These are phyloP conservation scores for Macrolepiota dolichaula DNA, from an alignment of 768 basidiomycete species.

Conservation along the genomic window DNA sequence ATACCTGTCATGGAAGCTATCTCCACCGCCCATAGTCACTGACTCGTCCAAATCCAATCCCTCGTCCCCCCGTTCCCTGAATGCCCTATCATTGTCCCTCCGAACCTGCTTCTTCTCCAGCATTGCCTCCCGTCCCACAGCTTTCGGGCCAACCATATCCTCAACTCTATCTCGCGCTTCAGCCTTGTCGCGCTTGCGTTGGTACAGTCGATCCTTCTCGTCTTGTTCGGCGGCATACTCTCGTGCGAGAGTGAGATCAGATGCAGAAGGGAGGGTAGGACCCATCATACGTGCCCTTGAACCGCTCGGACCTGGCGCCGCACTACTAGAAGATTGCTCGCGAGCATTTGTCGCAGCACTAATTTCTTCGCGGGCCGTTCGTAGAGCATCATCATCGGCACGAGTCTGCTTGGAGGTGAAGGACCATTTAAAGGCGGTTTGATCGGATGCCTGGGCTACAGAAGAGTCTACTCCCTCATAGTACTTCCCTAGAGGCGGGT, in stretches of 20 bases:
- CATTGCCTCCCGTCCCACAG: conserved; percentile 79
- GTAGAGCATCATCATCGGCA: conserved; percentile 58
- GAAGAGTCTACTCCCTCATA: conserved; percentile 59
- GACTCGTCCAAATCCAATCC: conserved; percentile 77
- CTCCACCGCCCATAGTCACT: conserved; percentile 78
- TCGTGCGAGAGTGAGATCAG: conserved; percentile 66
- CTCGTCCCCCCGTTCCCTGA: conserved; percentile 75
- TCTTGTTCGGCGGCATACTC: conserved; percentile 56
- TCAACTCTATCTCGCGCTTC: conserved; percentile 70
- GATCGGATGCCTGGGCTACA: conserved; percentile 53
- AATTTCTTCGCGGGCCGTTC: conserved; percentile 57
- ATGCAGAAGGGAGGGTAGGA: conserved; percentile 64
- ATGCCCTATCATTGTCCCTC: conserved; percentile 67
- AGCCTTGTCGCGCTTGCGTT: conserved; percentile 64
- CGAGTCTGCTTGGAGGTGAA: conserved; percentile 67
- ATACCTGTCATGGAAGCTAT: conserved; percentile 79
- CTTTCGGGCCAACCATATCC: conserved; percentile 76
- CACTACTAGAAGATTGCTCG: conserved; percentile 16
- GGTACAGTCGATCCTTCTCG: conserved; percentile 48
- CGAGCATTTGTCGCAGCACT: conserved; percentile 42
- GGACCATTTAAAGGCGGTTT: conserved; percentile 87
- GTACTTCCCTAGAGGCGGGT: conserved; percentile 18
- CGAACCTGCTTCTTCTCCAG: conserved; percentile 81
- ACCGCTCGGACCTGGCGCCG: conserved; percentile 20
- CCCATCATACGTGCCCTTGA: conserved; percentile 40